phyloP scores from a whole-genome alignment of 176 grass and related monocot species.

The Pontederia paniculata region DNA sequence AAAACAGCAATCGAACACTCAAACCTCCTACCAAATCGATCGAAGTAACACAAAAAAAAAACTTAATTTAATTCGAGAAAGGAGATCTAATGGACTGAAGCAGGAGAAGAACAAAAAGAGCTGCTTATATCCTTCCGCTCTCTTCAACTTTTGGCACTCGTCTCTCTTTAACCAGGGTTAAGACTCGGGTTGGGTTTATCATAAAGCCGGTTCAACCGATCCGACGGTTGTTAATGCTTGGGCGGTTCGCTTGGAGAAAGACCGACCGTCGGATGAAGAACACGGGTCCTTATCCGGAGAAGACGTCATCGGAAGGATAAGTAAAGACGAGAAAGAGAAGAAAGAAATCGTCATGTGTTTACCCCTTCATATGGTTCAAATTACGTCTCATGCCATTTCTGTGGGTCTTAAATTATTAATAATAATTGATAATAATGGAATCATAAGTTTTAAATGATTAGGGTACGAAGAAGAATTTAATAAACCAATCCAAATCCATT shows the following conservation, averaged over 20 bases:
- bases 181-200: background rate
- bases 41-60: background rate
- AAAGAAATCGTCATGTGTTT: background rate
- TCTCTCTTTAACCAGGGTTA: slow-evolving; percentile 9
- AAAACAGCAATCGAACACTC: background rate
- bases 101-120: background rate
- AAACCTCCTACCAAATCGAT: background rate
- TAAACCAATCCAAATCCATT: background rate
- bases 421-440: background rate
- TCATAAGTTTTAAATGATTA: slow-evolving; percentile 26
- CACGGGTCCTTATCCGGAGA: slow-evolving; percentile 24
- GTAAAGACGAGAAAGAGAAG: slow-evolving; percentile 9
- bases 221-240: background rate
- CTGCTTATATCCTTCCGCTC: background rate
- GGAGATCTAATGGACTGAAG: background rate
- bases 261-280: background rate
- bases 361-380: background rate
- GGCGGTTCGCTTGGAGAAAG: background rate
- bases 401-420: background rate
- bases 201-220: background rate
- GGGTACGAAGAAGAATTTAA: background rate
- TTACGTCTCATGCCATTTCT: background rate
- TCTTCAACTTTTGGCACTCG: background rate
- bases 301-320: slow-evolving; percentile 59
- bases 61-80: background rate